Evolutionary conservation across 2,329 filamentous ascomycete species (phyloP).

Genomic region (Xylaria polymorpha): DNA sequence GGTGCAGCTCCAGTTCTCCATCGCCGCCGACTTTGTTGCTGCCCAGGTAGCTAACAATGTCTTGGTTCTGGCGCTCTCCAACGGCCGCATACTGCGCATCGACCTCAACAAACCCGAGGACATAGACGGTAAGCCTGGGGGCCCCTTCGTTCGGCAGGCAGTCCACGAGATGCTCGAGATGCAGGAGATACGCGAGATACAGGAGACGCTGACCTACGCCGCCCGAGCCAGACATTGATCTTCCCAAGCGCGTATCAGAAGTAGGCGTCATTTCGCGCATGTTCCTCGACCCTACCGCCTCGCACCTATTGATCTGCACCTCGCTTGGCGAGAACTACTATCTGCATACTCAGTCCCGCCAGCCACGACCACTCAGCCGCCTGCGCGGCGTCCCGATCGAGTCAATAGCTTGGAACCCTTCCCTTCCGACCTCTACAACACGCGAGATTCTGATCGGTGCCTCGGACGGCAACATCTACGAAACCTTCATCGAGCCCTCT

Average conservation of each 20-base stretch:
- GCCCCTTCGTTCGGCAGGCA: neutral
- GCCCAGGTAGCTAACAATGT: slow-evolving; percentile 98
- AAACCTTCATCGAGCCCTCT: slow-evolving; percentile 92
- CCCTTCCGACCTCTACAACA: slow-evolving; percentile 90
- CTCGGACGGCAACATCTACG: slow-evolving; percentile 94
- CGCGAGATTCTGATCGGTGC: slow-evolving; percentile 92
- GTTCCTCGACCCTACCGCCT: slow-evolving; percentile 97
- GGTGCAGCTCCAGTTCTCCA: slow-evolving; percentile 92
- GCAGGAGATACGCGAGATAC: neutral
- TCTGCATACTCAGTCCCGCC: slow-evolving; percentile 92
- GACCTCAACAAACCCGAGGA: slow-evolving; percentile 93
- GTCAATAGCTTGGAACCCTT: slow-evolving; percentile 93
- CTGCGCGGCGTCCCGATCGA: slow-evolving; percentile 90
- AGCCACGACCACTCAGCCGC: slow-evolving; percentile 82
- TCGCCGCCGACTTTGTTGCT: slow-evolving; percentile 94
- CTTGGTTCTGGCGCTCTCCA: slow-evolving; percentile 89
- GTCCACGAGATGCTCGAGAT: neutral
- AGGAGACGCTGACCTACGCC: slow-evolving; percentile 33
- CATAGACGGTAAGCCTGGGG: slow-evolving; percentile 74
- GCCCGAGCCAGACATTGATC: slow-evolving; percentile 82
- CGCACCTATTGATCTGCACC: slow-evolving; percentile 91
- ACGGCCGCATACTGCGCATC: slow-evolving; percentile 91
- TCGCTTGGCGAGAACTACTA: slow-evolving; percentile 97
- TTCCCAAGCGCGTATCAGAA: slow-evolving; percentile 92
- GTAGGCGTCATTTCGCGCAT: slow-evolving; percentile 92